phyloP scores from a whole-genome alignment of 306 rosid genomes.

The Carpinus fangiana region DNA sequence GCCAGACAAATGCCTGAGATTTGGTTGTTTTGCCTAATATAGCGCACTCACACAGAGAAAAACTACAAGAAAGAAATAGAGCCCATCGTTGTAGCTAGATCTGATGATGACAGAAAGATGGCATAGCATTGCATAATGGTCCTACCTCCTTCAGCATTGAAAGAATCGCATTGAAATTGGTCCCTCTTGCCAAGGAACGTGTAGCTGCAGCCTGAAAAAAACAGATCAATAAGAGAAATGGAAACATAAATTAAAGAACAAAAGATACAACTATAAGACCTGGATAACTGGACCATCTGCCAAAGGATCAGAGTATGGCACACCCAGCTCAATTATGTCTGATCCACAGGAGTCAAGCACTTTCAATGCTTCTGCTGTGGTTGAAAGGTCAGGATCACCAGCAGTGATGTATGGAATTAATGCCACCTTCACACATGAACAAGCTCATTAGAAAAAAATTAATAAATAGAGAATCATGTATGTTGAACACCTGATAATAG shows the following conservation, averaged over 20 bases:
- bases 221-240: slow-evolving; percentile 28
- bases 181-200: slow-evolving; percentile 81
- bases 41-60: not conserved
- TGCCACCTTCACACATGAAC: slow-evolving; percentile 64
- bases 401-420: slow-evolving; percentile 86
- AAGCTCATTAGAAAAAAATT: slow-evolving; percentile 27
- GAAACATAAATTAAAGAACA: slow-evolving; percentile 2
- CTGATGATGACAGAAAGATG: slow-evolving; percentile 8
- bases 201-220: slow-evolving; percentile 88
- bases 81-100: not conserved
- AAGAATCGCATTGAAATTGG: slow-evolving; percentile 60
- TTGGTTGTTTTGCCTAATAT: not conserved
- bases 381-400: slow-evolving; percentile 94
- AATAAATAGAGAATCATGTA: not conserved
- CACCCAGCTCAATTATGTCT: slow-evolving; percentile 91
- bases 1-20: not conserved
- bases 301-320: slow-evolving; percentile 93
- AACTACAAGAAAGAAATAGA: not conserved
- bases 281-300: slow-evolving; percentile 99
- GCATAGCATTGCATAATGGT: slow-evolving; percentile 20
- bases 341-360: slow-evolving; percentile 82
- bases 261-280: slow-evolving; percentile 43
- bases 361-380: slow-evolving; percentile 88
- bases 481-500: not conserved
- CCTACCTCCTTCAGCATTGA: slow-evolving; percentile 89